Evolutionary conservation across 2,329 filamentous ascomycete species (phyloP), one percentile per base, ranked within the genome.

Genomic region (Thyridium curvatum): DNA sequence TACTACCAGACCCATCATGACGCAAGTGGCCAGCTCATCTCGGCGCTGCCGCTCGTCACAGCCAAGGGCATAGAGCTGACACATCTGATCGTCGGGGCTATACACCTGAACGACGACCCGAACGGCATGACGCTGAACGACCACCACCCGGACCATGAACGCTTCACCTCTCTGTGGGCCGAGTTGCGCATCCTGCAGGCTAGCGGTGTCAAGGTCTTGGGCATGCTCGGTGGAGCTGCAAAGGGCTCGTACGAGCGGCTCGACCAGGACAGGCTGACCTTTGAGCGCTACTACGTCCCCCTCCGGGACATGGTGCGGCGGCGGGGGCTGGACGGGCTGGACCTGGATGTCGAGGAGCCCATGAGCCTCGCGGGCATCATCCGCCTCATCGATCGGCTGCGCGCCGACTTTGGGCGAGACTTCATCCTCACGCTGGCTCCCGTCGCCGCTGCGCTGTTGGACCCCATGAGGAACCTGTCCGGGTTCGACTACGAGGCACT

Each of bases 381-480:
- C 28, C 66, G 76, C 29, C 62, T 85, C 16, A 80, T 84, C 44
- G 79, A 83, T 53, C 68, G 77, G 17, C 67, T 84, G 32, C 76
- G 78, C 41, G 58, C 65, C 4, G 82, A 86, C 60, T 85, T 87
- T 45, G 82, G 82, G 2, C 56, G 68, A 0, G 51, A 50, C 0
- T 91, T 91, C 55, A 65, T 90, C 44, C 81, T 91, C 51, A 89
- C 86, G 1, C 65, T 91, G 13, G 84, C 86, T 0, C 86, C 86
- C 3, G 86, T 91, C 3, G 84, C 85, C 0, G 79, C 84, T 1
- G 86, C 85, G 2, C 64, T 91, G 30, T 63, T 87, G 42, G 62
- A 70, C 9, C 57, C 67, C 10, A 67, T 74, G 40, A 69, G 75
- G 39, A 82, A 85, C 56, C 66, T 93, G 1, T 84, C 79, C 34